Evolutionary conservation across 495 filamentous ascomycete species (phyloP), one percentile per base, ranked within the genome.

Genomic region (Aspergillus cavernicola): DNA sequence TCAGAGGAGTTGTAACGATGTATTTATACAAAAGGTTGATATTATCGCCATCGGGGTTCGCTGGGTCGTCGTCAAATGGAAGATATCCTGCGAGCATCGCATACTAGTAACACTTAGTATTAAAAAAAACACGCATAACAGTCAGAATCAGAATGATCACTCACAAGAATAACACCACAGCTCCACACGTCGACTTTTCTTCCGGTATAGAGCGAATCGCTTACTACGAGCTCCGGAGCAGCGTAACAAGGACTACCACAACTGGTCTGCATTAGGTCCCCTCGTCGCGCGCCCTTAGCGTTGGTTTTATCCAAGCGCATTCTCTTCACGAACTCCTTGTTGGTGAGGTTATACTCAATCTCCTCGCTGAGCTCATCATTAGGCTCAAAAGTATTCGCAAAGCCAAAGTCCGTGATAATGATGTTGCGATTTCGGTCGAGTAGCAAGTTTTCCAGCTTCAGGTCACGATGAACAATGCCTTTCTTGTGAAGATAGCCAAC

Each of bases 21-120:
- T 99, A 99, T 73, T 96, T 97, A 77, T 99, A 99, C 45, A 99
- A 79, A 5, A 97, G 78, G 68, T 97, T 99, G 76, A 99, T 99
- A 64, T 99, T 99, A 59, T 99, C 93, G 38, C 93, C 93, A 72
- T 99, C 93, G 4, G 93, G 93, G 63, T 99, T 99, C 33, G 92
- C 95, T 55, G 93, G 93, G 62, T 99, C 93, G 62, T 99, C 93
- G 63, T 99, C 93, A 65, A 99, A 99, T 4, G 93, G 93, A n/a
- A 99, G 79, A 68, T 97, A 99, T 26, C 93, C 93, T 10, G 93
- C 93, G 49, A 99, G 79, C 93, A 99, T 99, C 33, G 93, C 93
- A 71, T 97, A 99, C 93, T 98, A 62, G 19, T 41, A 20, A 18
- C 4, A 15, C 20, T 29, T 43, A 42, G 31, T 47, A 9, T 10